Conservation (phyloP, 805 yeast genomes). For the Saccharomycopsis sp. region DNA sequence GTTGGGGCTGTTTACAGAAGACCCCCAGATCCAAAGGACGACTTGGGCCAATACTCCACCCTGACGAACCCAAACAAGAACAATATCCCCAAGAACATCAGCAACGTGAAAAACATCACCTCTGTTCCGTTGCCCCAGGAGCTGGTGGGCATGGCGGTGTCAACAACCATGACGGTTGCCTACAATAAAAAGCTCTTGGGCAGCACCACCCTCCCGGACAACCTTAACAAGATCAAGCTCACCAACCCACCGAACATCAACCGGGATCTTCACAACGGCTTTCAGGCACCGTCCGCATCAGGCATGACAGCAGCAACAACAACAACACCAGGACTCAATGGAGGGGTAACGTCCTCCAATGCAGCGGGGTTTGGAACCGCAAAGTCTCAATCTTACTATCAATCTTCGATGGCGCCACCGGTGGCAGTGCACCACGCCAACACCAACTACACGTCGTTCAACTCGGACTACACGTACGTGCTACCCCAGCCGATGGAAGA, state of each 20-base stretch:
- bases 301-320: too few species aligned
- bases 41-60: conserved; percentile 41
- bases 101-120: conserved; percentile 19
- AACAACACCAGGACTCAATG: too few species aligned
- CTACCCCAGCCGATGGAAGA: conserved; percentile 8
- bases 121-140: conserved; percentile 16
- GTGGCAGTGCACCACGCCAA: conserved; percentile 11
- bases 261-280: too few species aligned
- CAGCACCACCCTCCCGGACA: too few species aligned
- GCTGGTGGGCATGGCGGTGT: neutral
- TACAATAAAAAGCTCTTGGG: too few species aligned
- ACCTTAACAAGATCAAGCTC: too few species aligned
- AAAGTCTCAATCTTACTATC: neutral
- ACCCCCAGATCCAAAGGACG: conserved; percentile 69
- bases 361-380: neutral
- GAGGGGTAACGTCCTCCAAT: too few species aligned
- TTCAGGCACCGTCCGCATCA: too few species aligned
- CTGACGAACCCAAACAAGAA: conserved; percentile 17
- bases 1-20: conserved; percentile 84
- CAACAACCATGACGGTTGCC: too few species aligned
- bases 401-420: conserved; percentile 1
- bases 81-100: conserved; percentile 18
- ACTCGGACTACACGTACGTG: conserved; percentile 8
- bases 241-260: too few species aligned
- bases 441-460: conserved; percentile 7